A percentile compares a stretch with the other conserved stretches of the same genome.
These are phyloP conservation scores for Circinella umbellata DNA, from an alignment of 371 early-diverging fungal genomes.

Conservation along the genomic window DNA sequence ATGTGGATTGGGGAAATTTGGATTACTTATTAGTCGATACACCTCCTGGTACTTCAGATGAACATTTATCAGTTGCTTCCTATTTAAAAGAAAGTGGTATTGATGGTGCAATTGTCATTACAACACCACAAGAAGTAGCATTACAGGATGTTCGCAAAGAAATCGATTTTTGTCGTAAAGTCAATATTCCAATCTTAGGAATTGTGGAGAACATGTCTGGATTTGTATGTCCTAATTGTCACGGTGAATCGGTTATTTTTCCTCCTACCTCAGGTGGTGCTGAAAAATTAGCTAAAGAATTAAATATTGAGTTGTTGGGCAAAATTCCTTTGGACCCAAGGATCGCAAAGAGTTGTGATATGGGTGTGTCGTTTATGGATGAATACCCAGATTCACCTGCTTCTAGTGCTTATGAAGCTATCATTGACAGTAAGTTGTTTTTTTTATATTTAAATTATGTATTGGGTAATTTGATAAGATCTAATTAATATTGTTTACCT, in stretches of 20 bases:
- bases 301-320: conserved; percentile 80
- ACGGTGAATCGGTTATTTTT: conserved; percentile 85
- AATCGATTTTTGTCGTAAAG: conserved; percentile 95
- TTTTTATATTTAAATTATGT: not conserved
- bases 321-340: conserved; percentile 92
- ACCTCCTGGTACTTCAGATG: conserved; percentile 99
- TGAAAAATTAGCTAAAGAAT: conserved; percentile 76
- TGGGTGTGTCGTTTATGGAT: conserved; percentile 87
- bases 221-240: conserved; percentile 95
- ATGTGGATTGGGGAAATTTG: conserved; percentile 93
- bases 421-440: conserved; percentile 58
- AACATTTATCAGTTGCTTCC: conserved; percentile 90
- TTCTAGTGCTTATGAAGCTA: conserved; percentile 70
- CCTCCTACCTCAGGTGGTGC: conserved; percentile 94
- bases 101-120: conserved; percentile 93
- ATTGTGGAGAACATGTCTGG: conserved; percentile 99
- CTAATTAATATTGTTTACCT: no score
- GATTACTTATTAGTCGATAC: conserved; percentile 98
- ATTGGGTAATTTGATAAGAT: not conserved
- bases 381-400: conserved; percentile 90
- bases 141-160: conserved; percentile 96
- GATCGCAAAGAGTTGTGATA: conserved; percentile 83
- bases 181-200: conserved; percentile 90
- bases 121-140: conserved; percentile 98
- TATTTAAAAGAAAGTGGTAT: conserved; percentile 81